Evolutionary conservation across 2,329 filamentous ascomycete genomes (phyloP), one percentile per base, ranked within the genome.

Genomic region (Stachybotrys chartarum): DNA sequence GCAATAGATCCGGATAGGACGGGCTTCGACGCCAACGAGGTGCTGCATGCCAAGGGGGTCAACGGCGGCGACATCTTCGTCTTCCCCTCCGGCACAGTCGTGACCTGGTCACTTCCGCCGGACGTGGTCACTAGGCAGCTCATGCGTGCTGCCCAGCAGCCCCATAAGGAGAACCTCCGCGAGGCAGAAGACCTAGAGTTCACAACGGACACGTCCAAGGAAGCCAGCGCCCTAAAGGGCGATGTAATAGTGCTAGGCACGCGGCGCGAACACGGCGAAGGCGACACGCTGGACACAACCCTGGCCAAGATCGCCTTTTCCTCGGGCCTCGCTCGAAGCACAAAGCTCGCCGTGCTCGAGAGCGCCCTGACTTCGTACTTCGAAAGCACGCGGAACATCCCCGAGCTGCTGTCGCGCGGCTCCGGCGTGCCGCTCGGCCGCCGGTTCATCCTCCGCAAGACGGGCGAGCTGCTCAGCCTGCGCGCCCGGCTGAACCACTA

Each of bases 301-400:
- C 80, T 97, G 14, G 91, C 92, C 63, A 97, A 97, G 69, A 93
- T 97, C 59, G 94, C 94, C 48, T 97, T 97, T 71, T 97, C 93
- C 0, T 97, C 91, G 1, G 93, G 93, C 2, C 81, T 99, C 10
- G 93, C 94, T 6, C 83, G 94, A 54, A 94, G 88, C 64, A 97
- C 94, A 6, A 97, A 97, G 70, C 82, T 99, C 12, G 93, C 91
- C 44, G 91, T 96, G 3, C 81, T 99, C 24, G 94, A 99, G 72
- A 88, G 84, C 53, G 82, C 90, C 44, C 79, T 97, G 16, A 85
- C 83, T 46, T 83, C 85, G 53, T 97, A 97, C 72, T 92, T 97
- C 63, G 85, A 91, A 64, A 91, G 87, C 53, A 97, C 92, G 1
- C 85, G 90, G 57, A 79, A 83, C 53, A 96, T 97, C 58, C 90